A percentile compares a stretch with the other conserved stretches of the same genome.
Conservation (phyloP, 805 yeast genomes). For the Wickerhamiella occidentalis region DNA sequence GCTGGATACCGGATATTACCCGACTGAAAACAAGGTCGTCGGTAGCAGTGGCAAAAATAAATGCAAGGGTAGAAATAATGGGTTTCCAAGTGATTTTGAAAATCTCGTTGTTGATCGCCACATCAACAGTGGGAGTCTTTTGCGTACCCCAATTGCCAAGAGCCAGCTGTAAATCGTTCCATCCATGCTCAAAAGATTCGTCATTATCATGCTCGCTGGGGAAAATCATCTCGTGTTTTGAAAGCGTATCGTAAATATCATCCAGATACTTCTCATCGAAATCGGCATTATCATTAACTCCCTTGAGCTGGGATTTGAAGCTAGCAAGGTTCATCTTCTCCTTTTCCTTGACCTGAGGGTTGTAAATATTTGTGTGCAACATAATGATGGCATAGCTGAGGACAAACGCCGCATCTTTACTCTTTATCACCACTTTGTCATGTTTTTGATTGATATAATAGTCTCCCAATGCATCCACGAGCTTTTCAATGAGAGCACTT, state of each 20-base stretch:
- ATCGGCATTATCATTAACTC: conserved; percentile 59
- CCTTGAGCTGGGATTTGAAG: conserved; percentile 66
- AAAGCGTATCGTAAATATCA: conserved; percentile 67
- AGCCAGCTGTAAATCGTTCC: conserved; percentile 28
- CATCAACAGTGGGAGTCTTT: conserved; percentile 12
- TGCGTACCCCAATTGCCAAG: conserved; percentile 19
- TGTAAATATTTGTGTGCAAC: conserved; percentile 89
- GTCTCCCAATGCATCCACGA: conserved; percentile 75
- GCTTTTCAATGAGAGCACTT: conserved; percentile 89
- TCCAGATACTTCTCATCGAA: conserved; percentile 79
- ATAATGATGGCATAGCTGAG: conserved; percentile 83
- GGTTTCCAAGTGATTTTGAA: conserved; percentile 53
- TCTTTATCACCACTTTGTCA: conserved; percentile 33
- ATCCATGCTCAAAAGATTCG: conserved; percentile 76
- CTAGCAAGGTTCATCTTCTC: conserved; percentile 75
- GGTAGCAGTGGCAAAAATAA: conserved; percentile 73
- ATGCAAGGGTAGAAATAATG: conserved; percentile 59
- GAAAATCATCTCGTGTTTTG: conserved; percentile 83
- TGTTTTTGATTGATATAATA: conserved; percentile 60
- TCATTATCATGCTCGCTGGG: conserved; percentile 95
- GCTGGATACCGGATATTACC: conserved; percentile 79
- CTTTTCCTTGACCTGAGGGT: conserved; percentile 69
- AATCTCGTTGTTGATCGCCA: conserved; percentile 56
- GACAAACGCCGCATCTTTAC: conserved; percentile 82
- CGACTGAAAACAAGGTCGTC: conserved; percentile 83